Evolutionary conservation across 768 basidiomycete species (phyloP), one percentile per base, ranked within the genome.

Genomic region (Leucocoprinus birnbaumii): DNA sequence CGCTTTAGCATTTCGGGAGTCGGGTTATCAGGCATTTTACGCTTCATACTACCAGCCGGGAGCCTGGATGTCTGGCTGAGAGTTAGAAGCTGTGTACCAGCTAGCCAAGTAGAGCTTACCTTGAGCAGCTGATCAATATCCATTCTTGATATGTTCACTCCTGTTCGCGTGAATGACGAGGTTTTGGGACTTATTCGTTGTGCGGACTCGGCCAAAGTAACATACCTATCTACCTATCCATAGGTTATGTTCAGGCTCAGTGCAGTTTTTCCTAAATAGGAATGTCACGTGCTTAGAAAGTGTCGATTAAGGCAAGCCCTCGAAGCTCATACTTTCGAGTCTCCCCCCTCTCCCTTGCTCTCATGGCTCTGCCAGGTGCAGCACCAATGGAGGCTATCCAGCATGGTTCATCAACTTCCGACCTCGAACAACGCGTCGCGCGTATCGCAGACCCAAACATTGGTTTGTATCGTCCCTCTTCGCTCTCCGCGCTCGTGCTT

Each of bases 1-100:
- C 82, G 87, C 72, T 92, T 94, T 55, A 94, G 74, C 77, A 90
- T 80, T n/a, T 91, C 90, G 2, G 85, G 83, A 2, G 86, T 83
- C 24, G 89, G 91, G 59, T 83, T 83, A 62, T 89, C 86, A 7
- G 86, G 84, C 69, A 91, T 75, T 63, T 83, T 89, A 52, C 91
- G 74, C 68, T 92, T 94, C 61, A 76, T 82, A 41, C 82, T 79
- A 13, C 83, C 74, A 1, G 70, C 62, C 3, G 88, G 85, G 48
- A 89, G 74, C 69, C 86, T 87, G 16, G 87, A 86, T 10, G 85
- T 79, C 89, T 88, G 24, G 5, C 11, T 11, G 31, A 31, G 31
- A 31, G 31, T 31, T 5, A 31, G 11, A 31, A 31, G 5, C 6
- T 11, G 11, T 31, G 11, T 11, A 5, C 31, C 31, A 31, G 31